These are phyloP conservation scores for Citrus mangshanensis DNA, from an alignment of 345 rosid species.

Conservation along the genomic window DNA sequence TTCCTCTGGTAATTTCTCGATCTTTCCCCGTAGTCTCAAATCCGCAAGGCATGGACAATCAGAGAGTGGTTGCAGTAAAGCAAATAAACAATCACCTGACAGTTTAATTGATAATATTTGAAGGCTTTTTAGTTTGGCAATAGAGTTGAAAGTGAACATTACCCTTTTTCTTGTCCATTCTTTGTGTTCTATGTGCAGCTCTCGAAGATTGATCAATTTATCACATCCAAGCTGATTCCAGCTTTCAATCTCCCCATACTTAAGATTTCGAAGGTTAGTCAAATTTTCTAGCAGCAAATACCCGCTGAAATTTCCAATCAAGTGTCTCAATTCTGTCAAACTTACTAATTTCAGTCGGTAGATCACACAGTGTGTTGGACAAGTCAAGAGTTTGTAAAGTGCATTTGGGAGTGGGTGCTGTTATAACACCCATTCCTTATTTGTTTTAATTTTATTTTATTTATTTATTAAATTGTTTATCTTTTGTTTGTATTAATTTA, in stretches of 20 bases:
- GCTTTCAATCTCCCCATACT: not conserved
- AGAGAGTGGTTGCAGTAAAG: not conserved
- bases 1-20: not conserved
- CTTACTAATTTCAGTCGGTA: not conserved
- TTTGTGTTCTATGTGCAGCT: not conserved
- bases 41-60: not conserved
- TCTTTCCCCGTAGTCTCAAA: not conserved
- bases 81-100: no score
- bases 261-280: not conserved
- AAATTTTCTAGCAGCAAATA: not conserved
- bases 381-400: not conserved
- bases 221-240: not conserved
- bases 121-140: not conserved
- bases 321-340: not conserved
- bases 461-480: no score
- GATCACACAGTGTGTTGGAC: no score
- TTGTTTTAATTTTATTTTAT: no score
- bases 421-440: no score
- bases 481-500: no score
- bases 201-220: not conserved
- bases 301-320: not conserved
- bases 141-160: not conserved
- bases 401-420: no score
- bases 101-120: not conserved
- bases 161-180: not conserved